Base-by-base conservation (phyloP, 2,329 filamentous ascomycete species). In the Fusarium armeniacum region DNA sequence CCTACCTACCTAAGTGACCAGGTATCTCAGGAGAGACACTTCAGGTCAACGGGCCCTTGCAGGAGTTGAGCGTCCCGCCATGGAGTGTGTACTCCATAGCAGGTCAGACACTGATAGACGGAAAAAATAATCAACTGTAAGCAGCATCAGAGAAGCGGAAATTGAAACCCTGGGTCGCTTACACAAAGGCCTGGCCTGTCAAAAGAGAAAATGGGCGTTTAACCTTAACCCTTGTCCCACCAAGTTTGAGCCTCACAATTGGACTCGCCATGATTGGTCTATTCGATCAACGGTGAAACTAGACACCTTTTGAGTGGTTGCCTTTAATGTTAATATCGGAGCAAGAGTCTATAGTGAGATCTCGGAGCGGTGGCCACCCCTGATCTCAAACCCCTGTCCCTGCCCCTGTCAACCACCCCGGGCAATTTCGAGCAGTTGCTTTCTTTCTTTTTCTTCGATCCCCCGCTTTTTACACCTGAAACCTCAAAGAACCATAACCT, bases 201-300 rank as follows among this genome's bases (percentile, higher is more conserved):
- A 65, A 59, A 40, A 32, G 30, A 32, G 41, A 41, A 10, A 46
- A 46, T 28, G 41, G 61, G 61, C 61, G 61, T 62, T 24, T 56
- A 62, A 40, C 38, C 40, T 62, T 30, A 60, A 60, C 57, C 33
- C 49, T 20, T 51, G 49, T 40, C 18, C 49, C 49, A 26, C 49
- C 62, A 26, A 36, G 67, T 73, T 67, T 73, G 70, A 74, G 72
- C 67, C 70, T 73, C 65, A 62, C 38, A 47, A 16, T n/a, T 22
- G 20, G 2, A 6, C 22, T 22, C 32, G 16, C 15, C 6, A 32
- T 62, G 46, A 73, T 73, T 73, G 71, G 71, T 30, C 12, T 26
- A 30, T 20, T 5, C 26, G 12, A 6, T n/a, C 22, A 53, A 45
- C 46, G 36, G 43, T 73, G 70, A 73, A 71, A 74, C 65, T 30